Percentiles rank a stretch among this genome's conserved stretches.
phyloP scores from a whole-genome alignment of 2,329 filamentous ascomycete species.

The Elsinoe necatrix region DNA sequence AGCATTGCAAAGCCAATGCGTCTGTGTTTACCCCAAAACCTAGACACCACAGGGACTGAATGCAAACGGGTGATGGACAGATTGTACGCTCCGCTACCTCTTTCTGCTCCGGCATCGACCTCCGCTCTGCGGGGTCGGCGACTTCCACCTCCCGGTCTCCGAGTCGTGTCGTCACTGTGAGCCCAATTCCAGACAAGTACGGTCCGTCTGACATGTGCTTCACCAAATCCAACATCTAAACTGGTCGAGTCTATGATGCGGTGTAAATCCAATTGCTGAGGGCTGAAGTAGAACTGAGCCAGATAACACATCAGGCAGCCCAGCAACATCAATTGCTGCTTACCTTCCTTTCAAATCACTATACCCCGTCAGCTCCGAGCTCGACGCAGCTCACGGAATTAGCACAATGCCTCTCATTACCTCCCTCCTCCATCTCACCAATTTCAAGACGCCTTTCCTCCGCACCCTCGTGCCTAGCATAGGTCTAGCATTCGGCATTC shows the following conservation, averaged over 20 bases:
- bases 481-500: conserved; percentile 54
- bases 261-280: conserved; percentile 6
- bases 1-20: no score
- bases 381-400: background rate
- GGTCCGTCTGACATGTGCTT: conserved; percentile 3
- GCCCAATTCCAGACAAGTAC: background rate
- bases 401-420: conserved; percentile 32
- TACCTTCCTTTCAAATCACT: background rate
- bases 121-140: conserved; percentile 3
- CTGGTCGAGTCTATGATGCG: conserved; percentile 2
- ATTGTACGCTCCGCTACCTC: background rate
- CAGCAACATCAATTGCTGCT: background rate
- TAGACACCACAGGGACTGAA: background rate
- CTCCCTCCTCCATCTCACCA: conserved; percentile 50
- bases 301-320: conserved; percentile 1
- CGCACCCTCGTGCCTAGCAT: conserved; percentile 55
- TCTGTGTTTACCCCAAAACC: no score
- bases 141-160: background rate
- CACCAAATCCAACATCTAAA: conserved; percentile 6
- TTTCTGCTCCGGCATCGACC: background rate
- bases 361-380: background rate
- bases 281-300: background rate
- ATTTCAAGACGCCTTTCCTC: conserved; percentile 54
- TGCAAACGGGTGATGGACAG: background rate
- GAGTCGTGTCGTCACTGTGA: conserved; percentile 12